Base-by-base conservation (phyloP, 768 basidiomycete species). In the Suillus fuscotomentosus region DNA sequence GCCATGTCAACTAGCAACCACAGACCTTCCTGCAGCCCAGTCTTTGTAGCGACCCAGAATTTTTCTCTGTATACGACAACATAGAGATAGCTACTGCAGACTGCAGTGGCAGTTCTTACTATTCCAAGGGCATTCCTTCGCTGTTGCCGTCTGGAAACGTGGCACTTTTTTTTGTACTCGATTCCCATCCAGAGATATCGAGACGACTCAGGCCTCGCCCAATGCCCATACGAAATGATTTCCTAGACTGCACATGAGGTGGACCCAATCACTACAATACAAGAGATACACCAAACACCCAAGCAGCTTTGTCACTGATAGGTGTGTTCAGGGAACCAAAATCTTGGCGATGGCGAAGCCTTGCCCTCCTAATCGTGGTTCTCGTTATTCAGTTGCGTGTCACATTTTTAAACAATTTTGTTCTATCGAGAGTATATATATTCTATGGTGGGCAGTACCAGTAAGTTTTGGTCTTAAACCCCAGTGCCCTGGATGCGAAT, bases 191-290 rank as follows among this genome's bases (percentile, higher is more conserved):
- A 63, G 76, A 75, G 80, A n/a, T n/a, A 75, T 34, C 80, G 77
- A 39, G 77, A 70, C 20, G 88, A 84, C 5, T 88, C 87, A n/a
- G 90, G 79, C 60, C 82, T 27, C 14, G 3, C 24, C 24, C 48
- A 11, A 6, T 14, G 11, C 15, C 20, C 17, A 22, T 50, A 27
- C 24, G 14, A 50, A 50, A 50, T 50, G 48, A 27, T 20, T 20
- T 20, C 43, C 20, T 9, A 9, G 43, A 43, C 24, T 50, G 14
- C 48, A 50, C 22, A 50, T 24, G 5, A 14, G 3, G 6, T 24
- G 24, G 22, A 50, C 5, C 24, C 7, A 50, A 22, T 50, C 6
- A 48, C 47, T 11, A 3, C 20, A 20, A 48, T 22, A 11, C 2
- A 24, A 22, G 47, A 14, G 6, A 22, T 3, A 20, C 45, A 17